phyloP scores from a whole-genome alignment of 805 yeast species.

The Zygotorulaspora chibaensis region DNA sequence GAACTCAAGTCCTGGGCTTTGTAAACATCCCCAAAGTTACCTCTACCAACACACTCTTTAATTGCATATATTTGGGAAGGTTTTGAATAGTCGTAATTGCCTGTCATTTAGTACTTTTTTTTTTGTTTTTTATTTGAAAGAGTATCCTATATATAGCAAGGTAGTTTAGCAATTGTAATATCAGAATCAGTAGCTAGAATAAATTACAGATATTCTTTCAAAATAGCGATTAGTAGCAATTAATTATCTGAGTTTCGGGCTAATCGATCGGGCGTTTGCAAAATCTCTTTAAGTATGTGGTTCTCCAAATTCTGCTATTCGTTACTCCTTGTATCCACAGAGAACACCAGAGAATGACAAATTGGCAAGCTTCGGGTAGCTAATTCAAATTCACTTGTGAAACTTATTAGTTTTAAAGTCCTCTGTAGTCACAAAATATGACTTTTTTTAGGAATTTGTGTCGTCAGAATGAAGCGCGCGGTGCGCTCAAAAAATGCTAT shows the following conservation, averaged over 20 bases:
- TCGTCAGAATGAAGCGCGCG: neutral
- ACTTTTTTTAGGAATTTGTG: neutral
- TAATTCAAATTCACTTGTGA: no score
- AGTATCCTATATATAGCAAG: no score
- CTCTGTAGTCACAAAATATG: no score
- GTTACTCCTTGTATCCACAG: no score
- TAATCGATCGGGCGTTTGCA: neutral
- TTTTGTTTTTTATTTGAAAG: neutral
- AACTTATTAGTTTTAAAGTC: no score
- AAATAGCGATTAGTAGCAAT: no score
- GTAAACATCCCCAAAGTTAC: conserved; percentile 85
- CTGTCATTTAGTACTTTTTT: conserved; percentile 4
- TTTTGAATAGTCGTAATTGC: conserved; percentile 8
- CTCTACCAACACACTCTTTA: conserved; percentile 66
- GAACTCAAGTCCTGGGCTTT: conserved; percentile 45
- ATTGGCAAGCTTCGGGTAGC: no score
- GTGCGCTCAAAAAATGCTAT: neutral
- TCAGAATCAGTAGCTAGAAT: neutral
- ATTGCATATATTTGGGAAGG: conserved; percentile 36
- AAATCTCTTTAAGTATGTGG: neutral
- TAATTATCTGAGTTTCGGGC: neutral
- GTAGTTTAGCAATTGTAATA: neutral
- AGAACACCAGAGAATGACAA: no score
- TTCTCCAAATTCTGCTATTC: no score
- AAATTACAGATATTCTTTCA: no score